A percentile compares a stretch with the other conserved stretches of the same genome.
Conservation (phyloP, 164 flowering plant genomes). For the Annona cherimola region DNA sequence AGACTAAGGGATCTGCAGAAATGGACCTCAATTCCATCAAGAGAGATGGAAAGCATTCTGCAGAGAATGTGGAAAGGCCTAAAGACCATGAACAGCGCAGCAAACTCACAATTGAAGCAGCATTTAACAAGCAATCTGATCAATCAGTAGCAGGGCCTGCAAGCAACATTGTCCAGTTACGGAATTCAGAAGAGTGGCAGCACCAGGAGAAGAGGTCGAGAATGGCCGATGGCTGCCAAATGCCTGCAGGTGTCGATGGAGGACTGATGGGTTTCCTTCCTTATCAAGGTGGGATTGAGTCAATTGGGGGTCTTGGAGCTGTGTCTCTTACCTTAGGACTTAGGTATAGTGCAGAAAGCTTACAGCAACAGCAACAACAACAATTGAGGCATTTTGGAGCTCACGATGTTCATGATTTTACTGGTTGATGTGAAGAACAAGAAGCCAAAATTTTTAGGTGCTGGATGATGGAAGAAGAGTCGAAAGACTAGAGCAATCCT, state of each 20-base stretch:
- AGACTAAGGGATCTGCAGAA: slow-evolving; percentile 42
- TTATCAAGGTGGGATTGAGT: slow-evolving; percentile 31
- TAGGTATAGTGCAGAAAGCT: slow-evolving; percentile 46
- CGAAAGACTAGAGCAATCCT: background rate
- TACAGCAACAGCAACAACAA: slow-evolving; percentile 28
- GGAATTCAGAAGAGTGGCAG: slow-evolving; percentile 31
- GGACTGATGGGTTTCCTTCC: slow-evolving; percentile 37
- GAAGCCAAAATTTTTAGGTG: slow-evolving; percentile 27
- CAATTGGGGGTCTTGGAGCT: slow-evolving; percentile 55
- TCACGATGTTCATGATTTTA: slow-evolving; percentile 48
- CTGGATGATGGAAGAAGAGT: background rate
- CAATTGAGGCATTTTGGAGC: slow-evolving; percentile 46
- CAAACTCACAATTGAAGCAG: slow-evolving; percentile 13
- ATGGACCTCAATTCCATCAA: slow-evolving; percentile 15
- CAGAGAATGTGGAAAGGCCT: slow-evolving; percentile 2
- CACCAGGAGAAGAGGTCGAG: slow-evolving; percentile 48
- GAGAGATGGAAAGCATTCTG: slow-evolving; percentile 12
- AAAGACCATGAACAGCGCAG: slow-evolving; percentile 8
- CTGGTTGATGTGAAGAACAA: background rate
- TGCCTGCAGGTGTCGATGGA: slow-evolving; percentile 28
- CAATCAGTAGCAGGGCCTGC: slow-evolving; percentile 13
- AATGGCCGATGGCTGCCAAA: slow-evolving; percentile 25
- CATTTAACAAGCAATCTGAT: slow-evolving; percentile 19
- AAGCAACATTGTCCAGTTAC: slow-evolving; percentile 6
- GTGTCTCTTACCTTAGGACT: slow-evolving; percentile 80